A percentile compares a stretch with the other conserved stretches of the same genome.
phyloP scores from a whole-genome alignment of 2,329 filamentous ascomycete species.

The Colletotrichum horii region DNA sequence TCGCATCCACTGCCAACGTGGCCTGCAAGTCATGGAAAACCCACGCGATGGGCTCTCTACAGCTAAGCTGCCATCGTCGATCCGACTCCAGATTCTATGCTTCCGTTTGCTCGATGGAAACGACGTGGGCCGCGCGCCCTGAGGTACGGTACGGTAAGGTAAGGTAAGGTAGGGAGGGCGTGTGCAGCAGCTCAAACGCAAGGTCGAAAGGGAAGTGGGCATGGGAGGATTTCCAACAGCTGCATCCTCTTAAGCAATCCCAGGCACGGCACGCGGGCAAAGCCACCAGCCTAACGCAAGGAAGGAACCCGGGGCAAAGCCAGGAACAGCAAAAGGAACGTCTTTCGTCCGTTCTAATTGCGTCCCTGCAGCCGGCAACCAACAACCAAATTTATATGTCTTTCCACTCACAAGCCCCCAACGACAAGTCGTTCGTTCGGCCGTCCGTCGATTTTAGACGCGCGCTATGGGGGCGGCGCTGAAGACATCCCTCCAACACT shows the following conservation, averaged over 20 bases:
- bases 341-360: conserved; percentile 1
- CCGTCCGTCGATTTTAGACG: conserved; percentile 13
- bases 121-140: neutral
- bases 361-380: neutral
- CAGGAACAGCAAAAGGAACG: neutral
- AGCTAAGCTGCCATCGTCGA: neutral
- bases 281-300: neutral
- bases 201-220: neutral
- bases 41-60: neutral
- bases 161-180: neutral
- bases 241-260: neutral
- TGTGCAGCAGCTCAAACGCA: neutral
- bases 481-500: neutral
- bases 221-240: neutral
- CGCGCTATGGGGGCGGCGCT: conserved; percentile 13
- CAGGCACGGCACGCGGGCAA: neutral
- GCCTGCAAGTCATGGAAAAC: neutral
- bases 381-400: neutral
- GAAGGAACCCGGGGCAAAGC: neutral
- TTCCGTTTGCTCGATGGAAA: neutral
- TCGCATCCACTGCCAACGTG: neutral
- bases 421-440: neutral
- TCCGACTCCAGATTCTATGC: neutral
- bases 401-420: neutral
- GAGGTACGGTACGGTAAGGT: neutral